Evolutionary conservation across 306 rosid species (phyloP).

Genomic region (Lotus japonicus): DNA sequence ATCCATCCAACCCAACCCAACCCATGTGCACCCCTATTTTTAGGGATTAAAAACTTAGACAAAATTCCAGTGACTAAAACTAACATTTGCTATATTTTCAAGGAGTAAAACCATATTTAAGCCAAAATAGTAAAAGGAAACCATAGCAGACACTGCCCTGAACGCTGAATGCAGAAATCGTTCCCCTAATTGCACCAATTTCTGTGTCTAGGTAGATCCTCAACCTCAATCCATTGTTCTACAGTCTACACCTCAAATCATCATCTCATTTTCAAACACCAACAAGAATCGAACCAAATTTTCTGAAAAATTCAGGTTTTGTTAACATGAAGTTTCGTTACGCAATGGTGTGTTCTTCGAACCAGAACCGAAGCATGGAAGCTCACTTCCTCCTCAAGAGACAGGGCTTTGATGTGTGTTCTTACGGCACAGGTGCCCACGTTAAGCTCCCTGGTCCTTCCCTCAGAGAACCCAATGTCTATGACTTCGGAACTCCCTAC

Average conservation of each 20-base stretch:
- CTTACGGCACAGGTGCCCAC: slow-evolving; percentile 89
- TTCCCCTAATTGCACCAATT: neutral
- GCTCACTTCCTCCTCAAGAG: slow-evolving; percentile 78
- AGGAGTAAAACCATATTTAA: no score
- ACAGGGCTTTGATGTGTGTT: slow-evolving; percentile 78
- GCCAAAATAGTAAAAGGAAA: no score
- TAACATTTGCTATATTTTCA: no score
- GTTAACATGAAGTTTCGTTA: slow-evolving; percentile 50
- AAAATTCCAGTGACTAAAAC: no score
- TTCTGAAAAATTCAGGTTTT: neutral
- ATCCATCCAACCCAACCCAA: no score
- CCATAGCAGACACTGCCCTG: no score
- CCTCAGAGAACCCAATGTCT: slow-evolving; percentile 90
- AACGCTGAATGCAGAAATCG: no score
- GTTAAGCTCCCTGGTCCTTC: slow-evolving; percentile 99
- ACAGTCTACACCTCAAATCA: neutral
- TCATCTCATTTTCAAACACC: neutral
- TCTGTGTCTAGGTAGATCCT: no score
- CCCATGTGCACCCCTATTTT: no score
- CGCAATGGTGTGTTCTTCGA: slow-evolving; percentile 93
- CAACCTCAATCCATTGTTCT: neutral
- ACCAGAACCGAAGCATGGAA: slow-evolving; percentile 98
- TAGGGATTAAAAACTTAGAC: no score
- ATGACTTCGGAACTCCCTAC: slow-evolving; percentile 93
- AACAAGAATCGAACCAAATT: neutral